Conservation (phyloP, 768 basidiomycete species). For the Trametes cinnabarina region DNA sequence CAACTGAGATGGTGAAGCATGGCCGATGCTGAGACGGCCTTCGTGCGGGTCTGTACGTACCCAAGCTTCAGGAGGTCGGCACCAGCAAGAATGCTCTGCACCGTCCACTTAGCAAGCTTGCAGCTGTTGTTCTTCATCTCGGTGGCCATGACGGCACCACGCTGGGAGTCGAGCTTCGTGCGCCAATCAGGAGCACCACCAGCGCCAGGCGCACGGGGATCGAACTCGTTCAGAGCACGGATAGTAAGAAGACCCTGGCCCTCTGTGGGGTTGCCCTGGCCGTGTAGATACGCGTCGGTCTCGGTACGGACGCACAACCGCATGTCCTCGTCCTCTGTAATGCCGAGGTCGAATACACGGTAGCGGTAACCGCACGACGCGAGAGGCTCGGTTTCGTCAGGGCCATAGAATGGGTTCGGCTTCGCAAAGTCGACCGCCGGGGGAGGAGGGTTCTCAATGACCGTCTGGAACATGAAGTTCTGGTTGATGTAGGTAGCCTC, state of each 20-base stretch:
- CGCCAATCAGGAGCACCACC: conserved; percentile 99
- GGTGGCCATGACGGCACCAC: conserved; percentile 96
- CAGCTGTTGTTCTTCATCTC: conserved; percentile 99
- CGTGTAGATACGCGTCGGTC: conserved; percentile 83
- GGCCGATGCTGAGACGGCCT: neutral
- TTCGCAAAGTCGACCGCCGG: conserved; percentile 71
- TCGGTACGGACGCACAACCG: conserved; percentile 93
- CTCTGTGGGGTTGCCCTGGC: conserved; percentile 56
- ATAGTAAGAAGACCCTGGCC: conserved; percentile 85
- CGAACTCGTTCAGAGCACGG: conserved; percentile 96
- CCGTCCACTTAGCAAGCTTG: conserved; percentile 96
- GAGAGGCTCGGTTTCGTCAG: conserved; percentile 91
- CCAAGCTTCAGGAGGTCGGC: conserved; percentile 97
- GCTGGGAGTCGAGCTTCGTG: conserved; percentile 91
- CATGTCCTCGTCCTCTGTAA: conserved; percentile 88
- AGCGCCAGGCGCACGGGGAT: conserved; percentile 82
- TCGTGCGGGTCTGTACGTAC: conserved; percentile 44
- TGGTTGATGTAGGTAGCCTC: conserved; percentile 99
- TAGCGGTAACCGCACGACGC: conserved; percentile 97
- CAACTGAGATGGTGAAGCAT: neutral
- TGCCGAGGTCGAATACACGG: conserved; percentile 88
- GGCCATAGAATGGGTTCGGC: conserved; percentile 93
- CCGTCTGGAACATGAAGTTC: conserved; percentile 96
- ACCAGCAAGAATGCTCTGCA: conserved; percentile 92
- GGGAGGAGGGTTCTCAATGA: conserved; percentile 64